phyloP scores from a whole-genome alignment of 2,329 filamentous ascomycete species.

The Pseudonectria foliicola region DNA sequence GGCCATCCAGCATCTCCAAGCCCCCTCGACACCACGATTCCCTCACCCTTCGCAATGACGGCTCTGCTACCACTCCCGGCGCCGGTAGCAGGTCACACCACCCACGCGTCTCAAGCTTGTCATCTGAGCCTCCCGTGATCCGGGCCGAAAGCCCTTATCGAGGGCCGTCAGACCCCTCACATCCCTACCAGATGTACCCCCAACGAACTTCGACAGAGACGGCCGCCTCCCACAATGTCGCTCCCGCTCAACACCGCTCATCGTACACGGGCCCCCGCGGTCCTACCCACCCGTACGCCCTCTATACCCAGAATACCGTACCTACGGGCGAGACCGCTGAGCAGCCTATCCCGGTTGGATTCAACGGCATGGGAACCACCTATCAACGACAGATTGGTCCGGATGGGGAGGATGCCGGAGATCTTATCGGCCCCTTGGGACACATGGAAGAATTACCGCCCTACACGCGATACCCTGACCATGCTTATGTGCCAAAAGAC shows the following conservation, averaged over 20 bases:
- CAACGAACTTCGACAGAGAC: conserved; percentile 64
- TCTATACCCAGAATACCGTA: conserved; percentile 77
- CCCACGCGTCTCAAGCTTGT: conserved; percentile 23
- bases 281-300: conserved; percentile 76
- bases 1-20: conserved; percentile 51
- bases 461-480: conserved; percentile 83
- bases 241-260: conserved; percentile 26
- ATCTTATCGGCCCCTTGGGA: conserved; percentile 79
- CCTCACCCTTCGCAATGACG: conserved; percentile 46
- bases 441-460: conserved; percentile 88
- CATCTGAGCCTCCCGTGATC: conserved; percentile 32
- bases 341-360: conserved; percentile 60
- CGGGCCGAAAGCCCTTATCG: conserved; percentile 58
- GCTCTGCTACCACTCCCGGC: conserved; percentile 22
- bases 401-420: conserved; percentile 78
- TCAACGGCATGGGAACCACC: conserved; percentile 56
- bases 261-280: conserved; percentile 55
- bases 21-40: conserved; percentile 42
- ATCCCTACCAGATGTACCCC: conserved; percentile 79
- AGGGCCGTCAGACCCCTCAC: conserved; percentile 66
- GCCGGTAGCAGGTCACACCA: conserved; percentile 9
- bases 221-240: conserved; percentile 65
- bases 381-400: conserved; percentile 70
- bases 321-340: conserved; percentile 38
- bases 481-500: conserved; percentile 40